Base-by-base conservation (phyloP, 805 yeast genomes). In the Kuraishia capsulata region DNA sequence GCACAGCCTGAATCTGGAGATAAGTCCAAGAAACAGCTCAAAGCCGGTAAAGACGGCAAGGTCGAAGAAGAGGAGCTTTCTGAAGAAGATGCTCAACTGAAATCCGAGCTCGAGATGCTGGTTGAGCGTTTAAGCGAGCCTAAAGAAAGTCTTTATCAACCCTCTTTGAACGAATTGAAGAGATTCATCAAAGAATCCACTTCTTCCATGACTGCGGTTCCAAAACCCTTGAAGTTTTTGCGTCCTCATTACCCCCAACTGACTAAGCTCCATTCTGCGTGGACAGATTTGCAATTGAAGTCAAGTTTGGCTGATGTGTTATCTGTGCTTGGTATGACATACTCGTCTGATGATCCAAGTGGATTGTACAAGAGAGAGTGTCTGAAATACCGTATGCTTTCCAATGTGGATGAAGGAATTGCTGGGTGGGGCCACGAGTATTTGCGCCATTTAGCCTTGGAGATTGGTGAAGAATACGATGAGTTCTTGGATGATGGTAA, bases 181-280 rank as follows among this genome's bases (percentile, higher is more conserved):
- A 73, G 70, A 36, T 76, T 76, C 50, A 89, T 92, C 51, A 77
- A 86, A 47, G 94, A 92, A 39, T 84, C 97, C 10, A 92, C 99
- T 3, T 85, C 96, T 29, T 89, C 97, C 6, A 92, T 92, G 97
- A 92, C 98, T 2, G 99, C 99, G 3, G 98, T 92, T 37, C 99
- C 99, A 29, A 92, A 92, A 61, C 99, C 99, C 4, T 74, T 92
- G 63, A 94, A 92, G 66, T 92, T 92, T 57, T 71, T 92, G 46
- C 78, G 96, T 53, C 96, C 97, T 5, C 85, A 78, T 53, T 92
- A 81, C 56, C 78, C 81, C 17, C 52, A 69, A n/a, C 67, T 92
- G 51, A 74, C 76, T 25, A 71, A 66, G 39, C 62, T 84, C 30
- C 83, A 81, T 57, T 78, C 73, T 28, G 65, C 67, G 26, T 87